Evolutionary conservation across 2,329 filamentous ascomycete genomes (phyloP), one percentile per base, ranked within the genome.

Genomic region (Calonectria montana): DNA sequence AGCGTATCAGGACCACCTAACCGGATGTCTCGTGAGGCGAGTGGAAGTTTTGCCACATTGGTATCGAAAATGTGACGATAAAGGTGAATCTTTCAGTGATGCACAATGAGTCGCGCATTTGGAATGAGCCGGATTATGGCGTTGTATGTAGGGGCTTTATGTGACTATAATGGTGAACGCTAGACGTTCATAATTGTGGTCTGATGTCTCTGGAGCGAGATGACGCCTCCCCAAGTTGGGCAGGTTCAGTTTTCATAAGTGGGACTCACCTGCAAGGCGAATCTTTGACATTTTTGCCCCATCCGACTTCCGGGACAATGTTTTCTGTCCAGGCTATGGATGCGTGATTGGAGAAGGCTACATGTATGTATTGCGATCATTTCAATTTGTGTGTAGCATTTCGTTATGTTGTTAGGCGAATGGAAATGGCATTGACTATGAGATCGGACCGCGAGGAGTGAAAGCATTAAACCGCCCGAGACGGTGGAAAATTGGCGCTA

Each of bases 151-250:
- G 45, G 39, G 16, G 43, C 45, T 47, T 65, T 59, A 39, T 59
- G 53, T 23, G 53, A 31, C 35, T 59, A 25, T 39, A 21, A 59
- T 61, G 45, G 55, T 50, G 48, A 69, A 66, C 43, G 57, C 67
- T 68, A 53, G 15, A 59, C 69, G 73, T 62, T 67, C 77, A 79
- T 79, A 77, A 79, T 79, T 76, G 77, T 79, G 77, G 77, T 75
- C 77, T 78, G 77, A 79, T 77, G 55, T 69, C 65, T 70, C 69
- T 70, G 70, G 76, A 76, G 74, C 74, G 77, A 79, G 71, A 78
- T 76, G 77, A 77, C 77, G 70, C 77, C 74, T 74, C 77, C 65
- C 69, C 66, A 74, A 73, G 72, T 68, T 67, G 74, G 64, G 71
- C 63, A 76, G 73, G 71, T 67, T 31, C 62, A 65, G 69, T 74